These are phyloP conservation scores for Colletotrichum paranaense DNA, from an alignment of 2,329 filamentous ascomycete genomes.

Conservation along the genomic window DNA sequence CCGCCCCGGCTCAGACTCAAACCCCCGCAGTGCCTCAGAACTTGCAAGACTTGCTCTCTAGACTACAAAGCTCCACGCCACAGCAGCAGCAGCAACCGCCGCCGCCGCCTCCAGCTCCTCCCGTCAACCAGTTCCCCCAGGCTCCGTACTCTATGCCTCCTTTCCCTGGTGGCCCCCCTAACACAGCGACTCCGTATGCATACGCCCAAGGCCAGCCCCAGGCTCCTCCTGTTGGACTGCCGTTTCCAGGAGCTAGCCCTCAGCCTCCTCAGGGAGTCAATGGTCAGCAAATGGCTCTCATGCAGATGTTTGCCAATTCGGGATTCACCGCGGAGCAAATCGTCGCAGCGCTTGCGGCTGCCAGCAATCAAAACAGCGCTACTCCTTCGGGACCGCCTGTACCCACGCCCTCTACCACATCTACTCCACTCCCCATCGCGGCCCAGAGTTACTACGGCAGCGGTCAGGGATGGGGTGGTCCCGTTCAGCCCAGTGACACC, in stretches of 20 bases:
- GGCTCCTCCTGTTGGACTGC: conserved; percentile 5
- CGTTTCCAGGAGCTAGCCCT: conserved; percentile 46
- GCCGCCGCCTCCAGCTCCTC: conserved; percentile 2
- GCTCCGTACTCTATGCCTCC: conserved; percentile 37
- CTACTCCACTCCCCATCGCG: conserved; percentile 50
- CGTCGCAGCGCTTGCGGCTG: conserved; percentile 65
- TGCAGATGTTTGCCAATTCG: conserved; percentile 80
- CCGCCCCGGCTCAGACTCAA: conserved; percentile 10
- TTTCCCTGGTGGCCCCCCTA: conserved; percentile 53
- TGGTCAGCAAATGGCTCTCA: conserved; percentile 73
- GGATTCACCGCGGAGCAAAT: conserved; percentile 84
- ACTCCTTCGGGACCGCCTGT: conserved; percentile 43
- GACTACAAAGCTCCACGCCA: conserved; percentile 15
- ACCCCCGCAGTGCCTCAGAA: neutral
- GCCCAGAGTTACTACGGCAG: conserved; percentile 13
- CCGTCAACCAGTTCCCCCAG: neutral
- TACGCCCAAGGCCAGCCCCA: conserved; percentile 49
- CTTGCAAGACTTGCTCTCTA: conserved; percentile 15
- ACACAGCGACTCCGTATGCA: conserved; percentile 67
- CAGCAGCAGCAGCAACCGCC: conserved; percentile 15
- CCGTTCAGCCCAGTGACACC: conserved; percentile 53
- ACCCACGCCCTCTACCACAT: conserved; percentile 51
- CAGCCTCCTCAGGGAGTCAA: conserved; percentile 45
- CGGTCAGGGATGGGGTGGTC: conserved; percentile 42
- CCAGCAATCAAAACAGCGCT: conserved; percentile 52